A percentile compares a stretch with the other conserved stretches of the same genome.
phyloP scores from a whole-genome alignment of 768 basidiomycete genomes.

The Dictyophora rubrovolvata region DNA sequence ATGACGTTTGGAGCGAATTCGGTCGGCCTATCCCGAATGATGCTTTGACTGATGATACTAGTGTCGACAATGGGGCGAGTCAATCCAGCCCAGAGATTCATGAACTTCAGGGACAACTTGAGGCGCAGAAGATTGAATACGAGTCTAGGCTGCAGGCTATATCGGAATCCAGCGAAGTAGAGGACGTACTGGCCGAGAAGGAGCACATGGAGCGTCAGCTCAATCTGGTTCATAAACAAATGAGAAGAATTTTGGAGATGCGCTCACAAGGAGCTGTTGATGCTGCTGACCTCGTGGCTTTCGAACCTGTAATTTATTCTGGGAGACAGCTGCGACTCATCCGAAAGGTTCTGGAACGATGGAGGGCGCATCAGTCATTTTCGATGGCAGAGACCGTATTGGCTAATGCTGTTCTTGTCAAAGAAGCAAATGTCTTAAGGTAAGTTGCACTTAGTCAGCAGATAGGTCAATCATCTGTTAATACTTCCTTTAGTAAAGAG shows the following conservation, averaged over 20 bases:
- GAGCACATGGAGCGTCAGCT: conserved; percentile 90
- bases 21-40: conserved; percentile 75
- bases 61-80: conserved; percentile 55
- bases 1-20: conserved; percentile 84
- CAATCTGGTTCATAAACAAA: conserved; percentile 66
- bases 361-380: conserved; percentile 78
- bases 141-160: conserved; percentile 53
- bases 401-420: conserved; percentile 73
- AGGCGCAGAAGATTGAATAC: conserved; percentile 32
- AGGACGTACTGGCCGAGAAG: conserved; percentile 82
- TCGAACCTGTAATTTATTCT: conserved; percentile 76
- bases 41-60: conserved; percentile 80
- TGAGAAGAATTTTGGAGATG: conserved; percentile 71
- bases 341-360: conserved; percentile 71
- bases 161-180: conserved; percentile 48
- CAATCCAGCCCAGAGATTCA: conserved; percentile 59
- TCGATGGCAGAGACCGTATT: conserved; percentile 88
- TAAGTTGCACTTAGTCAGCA: conserved; percentile 20
- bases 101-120: conserved; percentile 66
- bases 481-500: conserved; percentile 50
- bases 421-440: conserved; percentile 95
- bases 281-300: conserved; percentile 38
- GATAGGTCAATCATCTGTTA: conserved; percentile 8
- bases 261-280: conserved; percentile 70
- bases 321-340: conserved; percentile 76